Conservation (phyloP, 768 basidiomycete species). For the Tricholomella constricta region DNA sequence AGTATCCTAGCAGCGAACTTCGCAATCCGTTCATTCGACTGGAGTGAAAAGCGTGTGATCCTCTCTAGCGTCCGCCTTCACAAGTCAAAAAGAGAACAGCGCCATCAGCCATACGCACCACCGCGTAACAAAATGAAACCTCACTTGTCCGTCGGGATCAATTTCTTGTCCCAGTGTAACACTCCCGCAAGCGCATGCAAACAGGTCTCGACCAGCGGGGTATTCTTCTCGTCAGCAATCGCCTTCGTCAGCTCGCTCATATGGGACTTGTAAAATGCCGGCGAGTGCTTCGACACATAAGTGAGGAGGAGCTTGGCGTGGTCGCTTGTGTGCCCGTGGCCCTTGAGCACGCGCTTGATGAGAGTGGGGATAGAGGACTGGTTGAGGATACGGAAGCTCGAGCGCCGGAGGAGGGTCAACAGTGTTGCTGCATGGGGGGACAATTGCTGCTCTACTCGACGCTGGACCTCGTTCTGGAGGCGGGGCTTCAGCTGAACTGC, state of each 20-base stretch:
- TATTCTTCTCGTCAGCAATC: constrained; percentile 64
- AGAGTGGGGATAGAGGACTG: constrained; percentile 84
- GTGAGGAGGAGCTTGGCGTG: constrained; percentile 55
- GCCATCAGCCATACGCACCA: not conserved
- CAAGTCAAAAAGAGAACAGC: not conserved
- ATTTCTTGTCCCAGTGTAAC: constrained; percentile 56
- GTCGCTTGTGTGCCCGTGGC: constrained; percentile 38
- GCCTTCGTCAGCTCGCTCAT: constrained; percentile 75
- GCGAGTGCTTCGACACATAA: constrained; percentile 73
- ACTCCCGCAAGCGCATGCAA: constrained; percentile 79
- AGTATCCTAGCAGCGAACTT: constrained; percentile 86
- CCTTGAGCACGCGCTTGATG: constrained; percentile 64
- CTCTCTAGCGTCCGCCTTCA: constrained; percentile 68
- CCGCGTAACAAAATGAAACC: constrained; percentile 25
- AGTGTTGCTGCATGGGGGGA: constrained; percentile 67
- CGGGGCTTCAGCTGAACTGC: not conserved
- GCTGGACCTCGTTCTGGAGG: constrained; percentile 72
- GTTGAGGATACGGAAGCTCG: constrained; percentile 75
- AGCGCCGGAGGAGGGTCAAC: constrained; percentile 66
- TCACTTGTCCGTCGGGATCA: constrained; percentile 67
- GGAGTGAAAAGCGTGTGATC: constrained; percentile 57
- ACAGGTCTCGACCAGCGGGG: constrained; percentile 58
- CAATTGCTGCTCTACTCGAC: constrained; percentile 72
- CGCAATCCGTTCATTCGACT: constrained; percentile 64
- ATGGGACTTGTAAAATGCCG: constrained; percentile 73